Percentiles rank a stretch among this genome's conserved stretches.
Evolutionary conservation across 768 basidiomycete genomes (phyloP).

Genomic region (Pisolithus sp.): DNA sequence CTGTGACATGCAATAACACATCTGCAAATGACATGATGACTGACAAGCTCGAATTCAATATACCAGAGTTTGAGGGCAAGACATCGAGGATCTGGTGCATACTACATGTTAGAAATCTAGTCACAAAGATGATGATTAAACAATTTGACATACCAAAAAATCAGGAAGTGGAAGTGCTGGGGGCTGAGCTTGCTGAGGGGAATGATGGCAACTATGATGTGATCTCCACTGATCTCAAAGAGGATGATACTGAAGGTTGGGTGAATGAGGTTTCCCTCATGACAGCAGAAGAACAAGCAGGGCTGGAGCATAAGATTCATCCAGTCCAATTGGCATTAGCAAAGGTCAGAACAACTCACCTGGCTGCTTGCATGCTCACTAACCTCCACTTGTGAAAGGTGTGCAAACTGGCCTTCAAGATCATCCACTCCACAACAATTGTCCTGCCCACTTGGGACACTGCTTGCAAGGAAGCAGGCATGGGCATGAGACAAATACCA

Average conservation of each 20-base stretch:
- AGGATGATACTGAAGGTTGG: constrained; percentile 11
- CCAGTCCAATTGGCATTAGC: too few species aligned
- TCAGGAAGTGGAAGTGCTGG: too few species aligned
- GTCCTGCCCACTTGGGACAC: constrained; percentile 18
- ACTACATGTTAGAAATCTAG: background rate
- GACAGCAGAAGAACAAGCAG: constrained; percentile 3
- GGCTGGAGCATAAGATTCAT: too few species aligned
- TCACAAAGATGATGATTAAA: background rate
- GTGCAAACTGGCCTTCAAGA: constrained; percentile 10
- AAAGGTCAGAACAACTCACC: background rate
- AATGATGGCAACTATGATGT: too few species aligned
- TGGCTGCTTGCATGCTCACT: constrained; percentile 4
- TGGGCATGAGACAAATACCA: background rate
- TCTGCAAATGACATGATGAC: too few species aligned
- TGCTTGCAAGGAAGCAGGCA: constrained; percentile 4
- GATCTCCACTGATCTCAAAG: background rate
- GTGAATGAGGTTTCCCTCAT: constrained; percentile 10
- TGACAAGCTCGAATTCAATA: too few species aligned
- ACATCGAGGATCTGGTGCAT: background rate
- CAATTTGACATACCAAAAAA: too few species aligned
- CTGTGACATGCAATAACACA: too few species aligned
- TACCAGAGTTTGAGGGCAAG: background rate
- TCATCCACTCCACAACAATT: constrained; percentile 15
- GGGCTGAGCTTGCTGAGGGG: too few species aligned
- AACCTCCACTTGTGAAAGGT: constrained; percentile 10